Conservation (phyloP, 306 rosid species). For the Mimosa bimucronata region DNA sequence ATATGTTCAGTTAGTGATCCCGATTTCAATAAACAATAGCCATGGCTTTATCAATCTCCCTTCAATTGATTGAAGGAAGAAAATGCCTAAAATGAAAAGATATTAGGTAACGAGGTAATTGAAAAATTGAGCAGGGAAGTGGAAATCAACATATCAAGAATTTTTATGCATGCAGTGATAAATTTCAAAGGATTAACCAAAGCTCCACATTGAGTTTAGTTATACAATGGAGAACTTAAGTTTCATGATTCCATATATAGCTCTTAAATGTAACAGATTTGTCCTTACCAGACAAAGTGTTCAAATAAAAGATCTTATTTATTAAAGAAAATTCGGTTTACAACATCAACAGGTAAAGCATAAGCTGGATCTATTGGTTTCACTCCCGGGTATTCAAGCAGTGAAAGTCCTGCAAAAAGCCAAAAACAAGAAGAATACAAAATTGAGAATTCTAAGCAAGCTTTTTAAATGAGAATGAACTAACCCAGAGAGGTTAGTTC, state of each 20-base stretch:
- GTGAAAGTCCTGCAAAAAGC: constrained; percentile 90
- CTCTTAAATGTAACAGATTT: not conserved
- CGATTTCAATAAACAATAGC: not conserved
- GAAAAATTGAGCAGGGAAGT: not conserved
- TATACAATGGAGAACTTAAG: not conserved
- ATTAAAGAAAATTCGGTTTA: constrained; percentile 54
- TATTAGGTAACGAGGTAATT: not conserved
- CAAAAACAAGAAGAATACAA: constrained; percentile 27
- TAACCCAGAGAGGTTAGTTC: not conserved
- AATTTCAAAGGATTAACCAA: not conserved
- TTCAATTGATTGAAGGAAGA: not conserved
- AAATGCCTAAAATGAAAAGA: not conserved
- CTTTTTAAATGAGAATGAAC: not conserved
- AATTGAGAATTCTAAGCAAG: constrained; percentile 29
- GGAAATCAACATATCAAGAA: not conserved
- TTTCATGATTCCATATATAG: not conserved
- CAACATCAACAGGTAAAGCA: constrained; percentile 86
- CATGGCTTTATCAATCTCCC: not conserved
- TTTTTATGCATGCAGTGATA: not conserved
- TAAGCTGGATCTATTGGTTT: constrained; percentile 85
- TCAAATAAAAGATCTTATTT: not conserved
- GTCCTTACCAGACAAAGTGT: not conserved
- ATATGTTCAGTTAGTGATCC: not conserved
- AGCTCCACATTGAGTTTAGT: not conserved
- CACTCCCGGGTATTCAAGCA: constrained; percentile 85